Evolutionary conservation across 2,329 filamentous ascomycete species (phyloP).

Genomic region (Lomentospora prolificans): DNA sequence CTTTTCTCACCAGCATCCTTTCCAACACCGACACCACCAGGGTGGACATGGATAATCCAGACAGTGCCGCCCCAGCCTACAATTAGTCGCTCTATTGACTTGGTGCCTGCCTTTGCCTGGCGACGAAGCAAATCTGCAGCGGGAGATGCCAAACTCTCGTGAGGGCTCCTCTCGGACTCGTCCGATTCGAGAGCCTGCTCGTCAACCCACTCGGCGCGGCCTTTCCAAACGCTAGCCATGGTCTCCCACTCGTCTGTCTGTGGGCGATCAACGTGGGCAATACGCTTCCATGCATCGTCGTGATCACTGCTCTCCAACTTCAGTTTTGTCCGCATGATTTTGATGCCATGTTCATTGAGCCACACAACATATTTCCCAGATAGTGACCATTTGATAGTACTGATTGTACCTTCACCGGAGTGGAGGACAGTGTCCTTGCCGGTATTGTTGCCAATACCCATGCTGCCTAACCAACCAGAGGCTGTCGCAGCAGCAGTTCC

Average conservation of each 20-base stretch:
- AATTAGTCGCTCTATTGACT: slow-evolving; percentile 64
- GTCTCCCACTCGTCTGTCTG: slow-evolving; percentile 85
- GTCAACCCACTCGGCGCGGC: slow-evolving; percentile 86
- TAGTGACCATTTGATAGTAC: slow-evolving; percentile 86
- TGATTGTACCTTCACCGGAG: slow-evolving; percentile 84
- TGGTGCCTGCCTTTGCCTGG: slow-evolving; percentile 35
- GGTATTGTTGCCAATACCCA: slow-evolving; percentile 67
- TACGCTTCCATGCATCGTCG: slow-evolving; percentile 87
- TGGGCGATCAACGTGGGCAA: slow-evolving; percentile 84
- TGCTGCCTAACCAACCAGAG: slow-evolving; percentile 82
- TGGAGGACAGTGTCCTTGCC: slow-evolving; percentile 84
- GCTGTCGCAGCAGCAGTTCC: slow-evolving; percentile 73
- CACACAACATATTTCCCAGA: slow-evolving; percentile 89
- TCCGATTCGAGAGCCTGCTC: slow-evolving; percentile 68
- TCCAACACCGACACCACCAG: slow-evolving; percentile 57
- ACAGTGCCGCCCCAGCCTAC: slow-evolving; percentile 95
- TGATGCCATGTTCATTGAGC: slow-evolving; percentile 95
- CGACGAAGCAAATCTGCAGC: slow-evolving; percentile 38
- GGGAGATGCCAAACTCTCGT: slow-evolving; percentile 27
- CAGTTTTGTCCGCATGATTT: slow-evolving; percentile 88
- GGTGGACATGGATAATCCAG: slow-evolving; percentile 89
- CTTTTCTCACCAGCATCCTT: slow-evolving; percentile 60
- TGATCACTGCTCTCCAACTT: slow-evolving; percentile 66
- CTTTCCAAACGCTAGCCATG: slow-evolving; percentile 94
- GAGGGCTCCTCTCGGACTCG: slow-evolving; percentile 36